Evolutionary conservation across 2,329 filamentous ascomycete genomes (phyloP), one percentile per base, ranked within the genome.

Genomic region (Aspergillus amoenus): DNA sequence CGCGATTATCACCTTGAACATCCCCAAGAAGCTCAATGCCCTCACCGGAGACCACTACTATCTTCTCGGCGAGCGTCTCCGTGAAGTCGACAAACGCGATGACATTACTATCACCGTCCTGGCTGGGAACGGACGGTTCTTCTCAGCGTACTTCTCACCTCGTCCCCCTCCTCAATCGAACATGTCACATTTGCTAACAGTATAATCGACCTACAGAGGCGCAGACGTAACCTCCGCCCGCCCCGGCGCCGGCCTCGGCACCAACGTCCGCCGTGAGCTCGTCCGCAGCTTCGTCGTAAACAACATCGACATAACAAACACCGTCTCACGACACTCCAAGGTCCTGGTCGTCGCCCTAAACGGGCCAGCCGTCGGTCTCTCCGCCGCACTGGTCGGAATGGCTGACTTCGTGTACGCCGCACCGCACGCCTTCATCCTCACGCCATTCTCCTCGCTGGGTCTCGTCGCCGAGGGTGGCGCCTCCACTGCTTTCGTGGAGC

Each of bases 301-400:
- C 81, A 97, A 97, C 81, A 84, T 97, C 56, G 90, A 96, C 81
- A 84, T 91, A 67, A 94, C 93, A 2, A 88, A 91, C 67, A 88
- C 91, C 66, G 96, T 97, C 79, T 93, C 94, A 80, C 88, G 87
- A 13, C 94, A 97, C 77, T 90, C 92, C 66, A 97, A 97, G 79
- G 89, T 97, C 76, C 89, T 97, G 22, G 84, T 97, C 59, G 88
- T 88, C 0, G 94, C 91, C 0, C 87, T 97, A 64, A 97, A 97
- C 77, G 94, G 93, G 3, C 94, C 94, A 5, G 92, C 87, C 11
- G 83, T 99, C 52, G 94, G 94, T 5, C 87, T 97, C 32, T 90
- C 89, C 2, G 94, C 93, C 1, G 93, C 93, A 0, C 77, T 97
- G 0, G 80, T 91, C 57, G 88, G 87, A 27, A 89, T 91, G 73